These are phyloP conservation scores for Rosa chinensis DNA, from an alignment of 306 rosid species.

Conservation along the genomic window DNA sequence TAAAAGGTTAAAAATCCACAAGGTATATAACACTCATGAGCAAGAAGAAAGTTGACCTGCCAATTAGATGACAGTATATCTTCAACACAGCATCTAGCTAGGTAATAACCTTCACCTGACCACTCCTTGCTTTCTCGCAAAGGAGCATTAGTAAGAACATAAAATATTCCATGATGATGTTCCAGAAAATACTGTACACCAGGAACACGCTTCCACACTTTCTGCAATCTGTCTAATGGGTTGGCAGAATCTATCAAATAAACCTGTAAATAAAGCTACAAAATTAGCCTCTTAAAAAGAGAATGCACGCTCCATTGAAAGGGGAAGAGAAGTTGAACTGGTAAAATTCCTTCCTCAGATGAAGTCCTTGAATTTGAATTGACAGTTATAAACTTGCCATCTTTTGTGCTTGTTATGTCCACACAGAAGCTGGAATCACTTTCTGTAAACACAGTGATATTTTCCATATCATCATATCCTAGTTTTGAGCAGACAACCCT, in stretches of 20 bases:
- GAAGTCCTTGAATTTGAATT: slow-evolving; percentile 99
- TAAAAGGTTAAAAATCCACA: neutral
- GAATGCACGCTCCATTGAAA: slow-evolving; percentile 16
- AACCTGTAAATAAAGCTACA: slow-evolving; percentile 62
- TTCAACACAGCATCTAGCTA: slow-evolving; percentile 60
- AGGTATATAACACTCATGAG: neutral
- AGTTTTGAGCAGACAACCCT: slow-evolving; percentile 74
- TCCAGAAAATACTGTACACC: slow-evolving; percentile 82
- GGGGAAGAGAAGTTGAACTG: slow-evolving; percentile 26
- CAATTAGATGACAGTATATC: slow-evolving; percentile 57
- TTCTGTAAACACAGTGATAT: slow-evolving; percentile 62
- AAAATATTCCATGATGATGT: slow-evolving; percentile 80
- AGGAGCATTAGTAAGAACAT: slow-evolving; percentile 86
- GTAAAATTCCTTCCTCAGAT: slow-evolving; percentile 88
- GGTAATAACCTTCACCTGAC: slow-evolving; percentile 73
- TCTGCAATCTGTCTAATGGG: slow-evolving; percentile 58
- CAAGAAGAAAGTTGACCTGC: slow-evolving; percentile 52
- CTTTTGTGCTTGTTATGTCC: slow-evolving; percentile 92
- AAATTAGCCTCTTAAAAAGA: slow-evolving; percentile 30
- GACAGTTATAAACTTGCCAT: slow-evolving; percentile 95
- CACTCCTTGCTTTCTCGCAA: slow-evolving; percentile 38
- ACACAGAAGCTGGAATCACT: slow-evolving; percentile 80
- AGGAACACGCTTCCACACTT: slow-evolving; percentile 61
- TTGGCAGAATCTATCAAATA: slow-evolving; percentile 68
- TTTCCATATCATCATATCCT: slow-evolving; percentile 42